A percentile compares a stretch with the other conserved stretches of the same genome.
phyloP scores from a whole-genome alignment of 148 eudicot species.

The Salicornia ramosissima region DNA sequence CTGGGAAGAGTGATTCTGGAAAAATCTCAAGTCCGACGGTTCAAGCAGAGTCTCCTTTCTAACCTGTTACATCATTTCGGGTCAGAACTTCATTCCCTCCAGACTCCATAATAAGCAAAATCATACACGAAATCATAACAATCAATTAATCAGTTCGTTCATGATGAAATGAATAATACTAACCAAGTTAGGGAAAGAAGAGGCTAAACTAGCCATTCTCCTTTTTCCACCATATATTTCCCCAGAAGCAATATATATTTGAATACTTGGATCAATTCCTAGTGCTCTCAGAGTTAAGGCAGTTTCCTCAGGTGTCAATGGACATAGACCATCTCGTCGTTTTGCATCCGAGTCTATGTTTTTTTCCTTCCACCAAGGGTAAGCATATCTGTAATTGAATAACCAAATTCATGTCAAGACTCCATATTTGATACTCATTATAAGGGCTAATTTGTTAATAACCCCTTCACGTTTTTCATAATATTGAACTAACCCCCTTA shows the following conservation, averaged over 20 bases:
- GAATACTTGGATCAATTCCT: constrained; percentile 51
- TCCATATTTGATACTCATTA: not conserved
- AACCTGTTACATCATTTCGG: constrained; percentile 37
- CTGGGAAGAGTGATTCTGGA: constrained; percentile 71
- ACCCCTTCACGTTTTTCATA: too few relatives aligned
- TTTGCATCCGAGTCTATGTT: constrained; percentile 57
- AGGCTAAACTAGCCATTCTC: constrained; percentile 52
- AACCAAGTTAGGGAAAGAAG: constrained; percentile 64
- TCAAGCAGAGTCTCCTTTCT: constrained; percentile 61
- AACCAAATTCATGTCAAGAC: not conserved
- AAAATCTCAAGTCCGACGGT: constrained; percentile 53
- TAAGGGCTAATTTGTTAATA: too few relatives aligned
- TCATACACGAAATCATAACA: not conserved
- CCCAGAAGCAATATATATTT: constrained; percentile 69
- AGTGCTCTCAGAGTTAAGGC: constrained; percentile 51
- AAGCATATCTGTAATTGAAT: constrained; percentile 46
- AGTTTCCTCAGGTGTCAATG: constrained; percentile 72
- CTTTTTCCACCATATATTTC: constrained; percentile 64
- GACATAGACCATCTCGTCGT: constrained; percentile 68
- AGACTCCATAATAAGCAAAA: not conserved
- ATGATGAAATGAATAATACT: constrained; percentile 22
- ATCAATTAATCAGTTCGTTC: not conserved
- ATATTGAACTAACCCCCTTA: too few relatives aligned
- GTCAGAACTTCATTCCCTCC: not conserved
- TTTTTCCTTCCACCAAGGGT: constrained; percentile 88